Percentiles rank a stretch among this genome's conserved stretches.
phyloP scores from a whole-genome alignment of 805 yeast species.

The Candida suzukii region DNA sequence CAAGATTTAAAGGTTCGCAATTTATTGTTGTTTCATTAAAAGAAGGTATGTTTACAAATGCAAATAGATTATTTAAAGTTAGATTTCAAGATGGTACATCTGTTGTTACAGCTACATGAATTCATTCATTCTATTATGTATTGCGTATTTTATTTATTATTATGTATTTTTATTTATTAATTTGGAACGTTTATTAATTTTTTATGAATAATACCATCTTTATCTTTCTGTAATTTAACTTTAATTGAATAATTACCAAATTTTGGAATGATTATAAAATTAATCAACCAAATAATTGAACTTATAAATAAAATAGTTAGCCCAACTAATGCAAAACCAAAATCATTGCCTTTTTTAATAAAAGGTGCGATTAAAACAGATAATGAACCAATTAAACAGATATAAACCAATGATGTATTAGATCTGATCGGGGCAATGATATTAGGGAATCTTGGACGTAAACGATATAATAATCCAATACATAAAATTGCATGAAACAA shows the following conservation, averaged over 20 bases:
- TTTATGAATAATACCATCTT: slow-evolving; percentile 17
- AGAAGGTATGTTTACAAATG: slow-evolving; percentile 98
- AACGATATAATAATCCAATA: slow-evolving; percentile 14
- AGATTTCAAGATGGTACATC: slow-evolving; percentile 96
- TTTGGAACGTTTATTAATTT: slow-evolving; percentile 11
- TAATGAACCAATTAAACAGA: slow-evolving; percentile 36
- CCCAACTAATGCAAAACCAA: slow-evolving; percentile 18
- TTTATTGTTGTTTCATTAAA: slow-evolving; percentile 94
- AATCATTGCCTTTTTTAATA: slow-evolving; percentile 25
- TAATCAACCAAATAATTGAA: slow-evolving; percentile 14
- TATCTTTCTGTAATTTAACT: slow-evolving; percentile 3
- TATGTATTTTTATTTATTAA: neutral
- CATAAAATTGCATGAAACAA: slow-evolving; percentile 26
- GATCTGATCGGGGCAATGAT: slow-evolving; percentile 19
- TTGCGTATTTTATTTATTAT: neutral
- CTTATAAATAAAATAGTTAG: slow-evolving; percentile 12
- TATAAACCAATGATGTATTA: slow-evolving; percentile 22
- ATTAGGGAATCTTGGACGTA: slow-evolving; percentile 15
- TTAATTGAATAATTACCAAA: slow-evolving; percentile 8
- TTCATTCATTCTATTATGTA: neutral
- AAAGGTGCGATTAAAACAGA: slow-evolving; percentile 45
- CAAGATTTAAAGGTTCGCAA: slow-evolving; percentile 91
- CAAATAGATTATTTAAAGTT: slow-evolving; percentile 88
- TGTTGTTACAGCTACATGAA: slow-evolving; percentile 65
- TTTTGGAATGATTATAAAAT: slow-evolving; percentile 10